Evolutionary conservation across 2,329 filamentous ascomycete genomes (phyloP).

Genomic region (Sporothrix variecibatus): DNA sequence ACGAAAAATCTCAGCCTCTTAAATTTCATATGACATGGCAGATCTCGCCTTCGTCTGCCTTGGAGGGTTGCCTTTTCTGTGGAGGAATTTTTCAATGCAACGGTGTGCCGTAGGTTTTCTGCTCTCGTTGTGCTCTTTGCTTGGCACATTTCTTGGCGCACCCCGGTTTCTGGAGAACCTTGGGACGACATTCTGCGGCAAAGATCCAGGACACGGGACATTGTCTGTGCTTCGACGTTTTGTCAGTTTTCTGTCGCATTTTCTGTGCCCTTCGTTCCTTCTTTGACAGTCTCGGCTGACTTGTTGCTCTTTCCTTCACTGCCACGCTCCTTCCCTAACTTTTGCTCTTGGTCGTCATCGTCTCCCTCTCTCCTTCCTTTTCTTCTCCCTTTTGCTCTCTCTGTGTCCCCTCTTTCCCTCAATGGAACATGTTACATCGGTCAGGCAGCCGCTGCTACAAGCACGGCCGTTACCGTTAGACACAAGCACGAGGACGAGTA

Average conservation of each 20-base stretch:
- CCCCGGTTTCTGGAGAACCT: constrained; percentile 12
- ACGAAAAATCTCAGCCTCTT: too few species aligned
- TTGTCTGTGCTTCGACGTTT: neutral
- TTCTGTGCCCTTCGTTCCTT: neutral
- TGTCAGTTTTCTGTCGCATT: neutral
- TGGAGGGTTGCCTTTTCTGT: neutral
- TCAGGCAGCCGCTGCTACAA: neutral
- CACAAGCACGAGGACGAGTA: neutral
- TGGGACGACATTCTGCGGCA: constrained; percentile 2
- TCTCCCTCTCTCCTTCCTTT: neutral
- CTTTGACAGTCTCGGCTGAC: neutral
- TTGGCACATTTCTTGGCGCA: neutral
- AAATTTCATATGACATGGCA: neutral
- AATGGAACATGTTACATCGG: constrained; percentile 9
- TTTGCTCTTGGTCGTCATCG: neutral
- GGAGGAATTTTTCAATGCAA: neutral
- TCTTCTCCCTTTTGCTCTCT: neutral
- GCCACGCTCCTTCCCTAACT: neutral
- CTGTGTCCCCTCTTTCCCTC: neutral
- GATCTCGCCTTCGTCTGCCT: neutral
- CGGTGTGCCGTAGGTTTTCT: neutral
- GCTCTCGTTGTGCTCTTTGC: neutral
- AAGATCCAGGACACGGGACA: neutral
- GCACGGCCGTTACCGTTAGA: neutral
- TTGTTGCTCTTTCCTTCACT: neutral